Conservation (phyloP, 306 rosid genomes). For the Sophora flavescens region DNA sequence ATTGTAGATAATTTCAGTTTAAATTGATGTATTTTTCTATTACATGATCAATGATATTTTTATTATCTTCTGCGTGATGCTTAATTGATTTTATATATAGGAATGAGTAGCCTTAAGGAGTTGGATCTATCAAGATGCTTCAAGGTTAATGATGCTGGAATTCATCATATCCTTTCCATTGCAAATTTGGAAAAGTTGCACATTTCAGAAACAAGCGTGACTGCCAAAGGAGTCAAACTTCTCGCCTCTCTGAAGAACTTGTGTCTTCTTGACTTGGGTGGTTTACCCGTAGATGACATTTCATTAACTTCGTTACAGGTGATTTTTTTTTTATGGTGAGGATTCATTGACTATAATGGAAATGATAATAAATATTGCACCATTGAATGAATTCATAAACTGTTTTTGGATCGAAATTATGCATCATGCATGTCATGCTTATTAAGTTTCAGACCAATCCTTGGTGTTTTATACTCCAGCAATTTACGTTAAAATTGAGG, state of each 20-base stretch:
- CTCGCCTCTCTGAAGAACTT: constrained; percentile 68
- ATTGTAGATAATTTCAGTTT: too few relatives aligned
- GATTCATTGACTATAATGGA: neutral
- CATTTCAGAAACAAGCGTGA: constrained; percentile 74
- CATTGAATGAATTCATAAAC: too few relatives aligned
- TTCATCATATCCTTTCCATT: constrained; percentile 72
- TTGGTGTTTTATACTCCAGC: neutral
- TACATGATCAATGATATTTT: neutral
- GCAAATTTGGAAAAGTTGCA: constrained; percentile 68
- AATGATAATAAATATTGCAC: neutral
- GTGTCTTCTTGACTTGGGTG: constrained; percentile 85
- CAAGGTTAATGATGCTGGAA: constrained; percentile 77
- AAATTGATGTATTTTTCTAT: neutral
- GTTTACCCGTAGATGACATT: constrained; percentile 80
- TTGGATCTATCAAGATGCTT: constrained; percentile 81
- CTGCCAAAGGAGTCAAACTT: constrained; percentile 71
- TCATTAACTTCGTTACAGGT: constrained; percentile 76
- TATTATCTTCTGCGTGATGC: neutral
- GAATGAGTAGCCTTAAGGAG: constrained; percentile 70
- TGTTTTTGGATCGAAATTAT: neutral
- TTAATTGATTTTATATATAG: constrained; percentile 50
- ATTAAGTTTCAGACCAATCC: neutral
- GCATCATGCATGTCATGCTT: neutral
- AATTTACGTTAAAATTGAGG: neutral
- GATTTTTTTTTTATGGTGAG: neutral